Evolutionary conservation across 1,284 basidiomycete species (phyloP), one percentile per base, ranked within the genome.

Genomic region (Afroboletus lepidellus): DNA sequence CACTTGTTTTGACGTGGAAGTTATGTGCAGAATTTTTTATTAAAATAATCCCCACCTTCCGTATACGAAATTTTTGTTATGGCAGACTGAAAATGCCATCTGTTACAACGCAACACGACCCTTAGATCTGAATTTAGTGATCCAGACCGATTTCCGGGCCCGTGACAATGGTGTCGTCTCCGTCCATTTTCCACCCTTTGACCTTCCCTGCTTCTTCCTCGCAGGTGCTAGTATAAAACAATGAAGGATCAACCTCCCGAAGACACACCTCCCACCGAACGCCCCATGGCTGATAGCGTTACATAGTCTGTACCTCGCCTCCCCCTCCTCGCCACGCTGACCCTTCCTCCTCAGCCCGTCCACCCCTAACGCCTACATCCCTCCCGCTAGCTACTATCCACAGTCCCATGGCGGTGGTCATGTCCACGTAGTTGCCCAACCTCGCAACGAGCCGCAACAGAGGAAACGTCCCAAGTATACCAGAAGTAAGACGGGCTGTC

Each of bases 381-480:
- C 76, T 36, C 68, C 73, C 51, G 64, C 73, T 24, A 75, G 72
- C 50, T 83, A 81, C 54, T 78, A 79, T 52, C 57, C 72, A 47
- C 59, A 69, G 38, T 69, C 75, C 51, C 64, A 74, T 55, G 62
- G 65, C 38, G 21, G 70, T 56, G 69, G 70, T 24, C 70, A 72
- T 62, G 72, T 73, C 54, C 79, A 85, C 57, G 69, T 77, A 32
- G 73, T 78, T 0, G 67, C 74, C 3, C 74, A 74, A 24, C 69
- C 75, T 45, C 77, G 79, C 53, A 72, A 67, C 46, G 83, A 84
- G 52, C 65, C 73, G 21, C 65, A 76, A 20, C 80, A 83, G 61
- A 79, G 88, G 56, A 90, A 90, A 69, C 85, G 89, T 43, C 89
- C 88, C 46, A 92, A 92, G 74, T 92, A 91, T 63, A 91, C 89